These are phyloP conservation scores for Corylus avellana DNA, from an alignment of 306 rosid genomes.

Conservation along the genomic window DNA sequence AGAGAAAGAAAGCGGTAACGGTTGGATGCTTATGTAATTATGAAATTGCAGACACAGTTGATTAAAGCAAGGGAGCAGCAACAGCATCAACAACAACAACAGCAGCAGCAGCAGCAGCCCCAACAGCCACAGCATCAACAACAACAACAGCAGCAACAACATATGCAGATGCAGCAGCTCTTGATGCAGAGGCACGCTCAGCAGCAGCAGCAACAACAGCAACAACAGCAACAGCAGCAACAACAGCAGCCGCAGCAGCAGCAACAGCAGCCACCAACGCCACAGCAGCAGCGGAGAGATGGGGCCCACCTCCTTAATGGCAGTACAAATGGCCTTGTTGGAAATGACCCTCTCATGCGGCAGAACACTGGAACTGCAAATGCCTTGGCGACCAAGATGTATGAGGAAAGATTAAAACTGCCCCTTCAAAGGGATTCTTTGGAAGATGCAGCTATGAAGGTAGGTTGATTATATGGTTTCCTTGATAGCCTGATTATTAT, in stretches of 20 bases:
- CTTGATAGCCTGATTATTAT: conserved; percentile 15
- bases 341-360: conserved; percentile 68
- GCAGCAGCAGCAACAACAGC: conserved; percentile 62
- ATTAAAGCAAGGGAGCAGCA: conserved; percentile 94
- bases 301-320: conserved; percentile 85
- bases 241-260: conserved; percentile 54
- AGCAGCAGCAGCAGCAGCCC: conserved; percentile 50
- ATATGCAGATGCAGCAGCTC: conserved; percentile 80
- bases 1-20: conserved; percentile 7
- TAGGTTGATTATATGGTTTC: conserved; percentile 30
- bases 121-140: conserved; percentile 50
- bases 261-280: conserved; percentile 41
- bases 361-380: conserved; percentile 86
- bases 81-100: conserved; percentile 65
- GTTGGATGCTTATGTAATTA: conserved; percentile 36
- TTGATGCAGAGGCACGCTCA: conserved; percentile 73
- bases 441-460: conserved; percentile 92
- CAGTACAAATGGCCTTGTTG: conserved; percentile 77
- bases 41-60: conserved; percentile 69
- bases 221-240: conserved; percentile 57
- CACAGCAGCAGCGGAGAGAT: conserved; percentile 72
- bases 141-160: conserved; percentile 66
- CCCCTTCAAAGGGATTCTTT: conserved; percentile 90
- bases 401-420: conserved; percentile 83
- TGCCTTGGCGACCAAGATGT: conserved; percentile 93